Base-by-base conservation (phyloP, 192 early-diverging fungal species). In the Coemansia sp. region DNA sequence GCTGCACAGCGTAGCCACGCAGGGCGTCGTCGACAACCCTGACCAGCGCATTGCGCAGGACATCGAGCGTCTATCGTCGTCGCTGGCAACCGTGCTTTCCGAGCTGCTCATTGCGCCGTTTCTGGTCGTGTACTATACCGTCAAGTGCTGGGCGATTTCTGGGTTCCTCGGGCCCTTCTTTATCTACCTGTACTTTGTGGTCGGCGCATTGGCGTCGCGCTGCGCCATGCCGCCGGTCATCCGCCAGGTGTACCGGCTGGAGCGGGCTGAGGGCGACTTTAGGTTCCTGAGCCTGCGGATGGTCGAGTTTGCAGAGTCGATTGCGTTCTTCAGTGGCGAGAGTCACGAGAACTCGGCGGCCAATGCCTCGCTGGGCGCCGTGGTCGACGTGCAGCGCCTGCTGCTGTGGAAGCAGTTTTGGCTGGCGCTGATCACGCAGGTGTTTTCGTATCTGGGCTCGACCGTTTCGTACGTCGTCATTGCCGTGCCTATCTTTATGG, bases 41-140 rank as follows among this genome's bases (percentile, higher is more conserved):
- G 95, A 97, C 66, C 91, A 93, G 72, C 86, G 93, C 16, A 92
- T 95, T 36, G 83, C 93, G 18, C 92, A 94, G 72, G 95, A 97
- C 69, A 85, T 94, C 34, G 93, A 92, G 66, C 88, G 88, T 50
- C 85, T 97, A 32, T 46, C 90, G 18, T 23, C 55, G 14, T 58
- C 61, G 22, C 59, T 64, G 18, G 69, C 74, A 10, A 86, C 87
- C 18, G 73, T 86, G 35, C 60, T 89, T 6, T 60, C 83, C 9
- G 82, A 90, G 36, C 67, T 91, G 8, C 72, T 91, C 6, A 83
- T 93, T 42, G 80, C 85, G 14, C 94, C 94, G 8, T 42, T 88
- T 18, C 82, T 94, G 27, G 75, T 96, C 6, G 71, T 74, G 0
- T 94, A 90, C 74, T 96, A 96, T 69, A 89, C 93, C 0, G 85